Evolutionary conservation across 345 rosid genomes (phyloP).

Genomic region (Linum usitatissimum): DNA sequence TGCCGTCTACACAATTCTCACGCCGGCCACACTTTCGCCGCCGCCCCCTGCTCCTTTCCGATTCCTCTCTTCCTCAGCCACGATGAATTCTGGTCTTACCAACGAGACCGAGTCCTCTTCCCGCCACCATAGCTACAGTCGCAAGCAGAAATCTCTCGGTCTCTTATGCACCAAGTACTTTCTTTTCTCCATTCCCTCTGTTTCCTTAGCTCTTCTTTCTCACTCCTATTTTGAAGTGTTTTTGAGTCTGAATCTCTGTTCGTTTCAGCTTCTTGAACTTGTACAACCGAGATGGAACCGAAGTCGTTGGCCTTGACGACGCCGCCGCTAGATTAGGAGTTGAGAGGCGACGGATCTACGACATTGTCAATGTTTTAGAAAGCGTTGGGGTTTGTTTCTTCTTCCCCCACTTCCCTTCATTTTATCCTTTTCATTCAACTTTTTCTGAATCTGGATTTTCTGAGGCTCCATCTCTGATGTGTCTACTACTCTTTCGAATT

Average conservation of each 20-base stretch:
- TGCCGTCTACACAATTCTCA: background rate
- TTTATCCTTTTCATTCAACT: background rate
- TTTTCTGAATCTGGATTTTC: background rate
- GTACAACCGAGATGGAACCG: slow-evolving; percentile 56
- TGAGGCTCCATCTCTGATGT: background rate
- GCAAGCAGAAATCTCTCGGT: slow-evolving; percentile 86
- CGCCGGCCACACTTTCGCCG: slow-evolving; percentile 12
- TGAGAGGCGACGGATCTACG: slow-evolving; percentile 28
- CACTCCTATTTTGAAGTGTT: background rate
- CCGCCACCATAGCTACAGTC: slow-evolving; percentile 50
- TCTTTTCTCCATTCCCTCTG: background rate
- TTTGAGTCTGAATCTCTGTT: background rate
- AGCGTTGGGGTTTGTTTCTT: slow-evolving; percentile 23
- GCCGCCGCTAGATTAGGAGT: slow-evolving; percentile 62
- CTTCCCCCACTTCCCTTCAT: too few relatives aligned
- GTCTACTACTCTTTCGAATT: background rate
- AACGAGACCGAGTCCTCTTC: slow-evolving; percentile 32
- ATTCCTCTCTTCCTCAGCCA: background rate
- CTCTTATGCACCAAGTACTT: slow-evolving; percentile 76
- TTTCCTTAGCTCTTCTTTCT: background rate
- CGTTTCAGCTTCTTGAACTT: slow-evolving; percentile 54
- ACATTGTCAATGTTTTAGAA: slow-evolving; percentile 25
- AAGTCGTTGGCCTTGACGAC: slow-evolving; percentile 68
- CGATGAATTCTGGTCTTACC: slow-evolving; percentile 15
- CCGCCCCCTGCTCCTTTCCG: background rate